Conservation (phyloP, 805 yeast genomes). For the Candida loeiensis region DNA sequence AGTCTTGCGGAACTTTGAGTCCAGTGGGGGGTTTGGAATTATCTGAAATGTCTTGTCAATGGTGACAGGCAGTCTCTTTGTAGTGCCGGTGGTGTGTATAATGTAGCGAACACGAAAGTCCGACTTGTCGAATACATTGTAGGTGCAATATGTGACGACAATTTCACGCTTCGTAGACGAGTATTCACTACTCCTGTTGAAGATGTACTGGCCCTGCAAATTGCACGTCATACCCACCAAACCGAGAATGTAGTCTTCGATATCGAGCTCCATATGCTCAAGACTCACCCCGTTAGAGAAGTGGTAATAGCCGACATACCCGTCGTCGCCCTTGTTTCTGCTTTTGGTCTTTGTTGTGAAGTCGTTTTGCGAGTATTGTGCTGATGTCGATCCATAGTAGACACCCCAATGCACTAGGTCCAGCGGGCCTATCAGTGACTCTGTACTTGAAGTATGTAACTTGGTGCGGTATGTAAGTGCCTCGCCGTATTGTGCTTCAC, state of each 20-base stretch:
- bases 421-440: constrained; percentile 28
- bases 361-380: constrained; percentile 25
- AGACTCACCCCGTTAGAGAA: constrained; percentile 34
- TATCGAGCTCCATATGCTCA: constrained; percentile 17
- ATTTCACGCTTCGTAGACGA: constrained; percentile 22
- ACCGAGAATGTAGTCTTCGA: constrained; percentile 28
- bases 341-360: constrained; percentile 15
- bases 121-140: constrained; percentile 67
- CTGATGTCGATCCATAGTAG: constrained; percentile 29
- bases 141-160: constrained; percentile 58
- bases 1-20: constrained; percentile 13
- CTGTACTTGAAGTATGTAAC: too few relatives aligned
- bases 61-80: constrained; percentile 20
- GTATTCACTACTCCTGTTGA: constrained; percentile 14
- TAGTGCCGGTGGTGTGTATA: constrained; percentile 17
- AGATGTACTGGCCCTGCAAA: constrained; percentile 14
- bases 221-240: constrained; percentile 25
- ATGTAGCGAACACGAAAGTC: constrained; percentile 70
- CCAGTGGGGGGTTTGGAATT: constrained; percentile 12
- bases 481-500: constrained; percentile 30
- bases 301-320: constrained; percentile 39
- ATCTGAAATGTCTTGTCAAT: constrained; percentile 34
- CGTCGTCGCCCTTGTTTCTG: constrained; percentile 29
- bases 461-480: constrained; percentile 24
- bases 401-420: constrained; percentile 39